These are phyloP conservation scores for Mycena sanguinolenta DNA, from an alignment of 768 basidiomycete species.

Conservation along the genomic window DNA sequence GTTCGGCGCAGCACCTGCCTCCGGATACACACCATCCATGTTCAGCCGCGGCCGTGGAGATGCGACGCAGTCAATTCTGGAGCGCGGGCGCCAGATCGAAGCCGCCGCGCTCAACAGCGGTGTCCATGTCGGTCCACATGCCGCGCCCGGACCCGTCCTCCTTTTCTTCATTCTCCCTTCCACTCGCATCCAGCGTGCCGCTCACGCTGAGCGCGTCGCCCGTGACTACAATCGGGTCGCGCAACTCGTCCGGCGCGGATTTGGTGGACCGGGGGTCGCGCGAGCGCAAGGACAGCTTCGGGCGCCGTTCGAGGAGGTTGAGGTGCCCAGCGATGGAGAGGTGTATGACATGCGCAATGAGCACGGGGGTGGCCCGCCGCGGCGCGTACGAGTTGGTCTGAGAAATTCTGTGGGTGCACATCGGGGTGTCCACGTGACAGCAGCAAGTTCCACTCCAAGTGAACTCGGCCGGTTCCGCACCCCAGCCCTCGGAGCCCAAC, in stretches of 20 bases:
- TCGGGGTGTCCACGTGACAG: slow-evolving; percentile 64
- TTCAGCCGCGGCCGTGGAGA: slow-evolving; percentile 20
- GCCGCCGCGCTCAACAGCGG: slow-evolving; percentile 54
- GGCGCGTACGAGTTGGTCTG: slow-evolving; percentile 52
- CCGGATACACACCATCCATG: slow-evolving; percentile 39
- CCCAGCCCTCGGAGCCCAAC: slow-evolving; percentile 27
- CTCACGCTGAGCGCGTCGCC: slow-evolving; percentile 38
- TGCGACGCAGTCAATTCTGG: slow-evolving; percentile 51
- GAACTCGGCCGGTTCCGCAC: slow-evolving; percentile 28
- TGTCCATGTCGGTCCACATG: slow-evolving; percentile 33
- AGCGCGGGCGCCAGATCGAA: slow-evolving; percentile 66
- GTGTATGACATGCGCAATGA: slow-evolving; percentile 61
- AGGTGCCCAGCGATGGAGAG: slow-evolving; percentile 79
- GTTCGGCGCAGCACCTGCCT: neutral
- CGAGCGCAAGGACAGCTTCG: slow-evolving; percentile 56
- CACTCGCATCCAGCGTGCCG: slow-evolving; percentile 40
- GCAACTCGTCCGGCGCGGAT: slow-evolving; percentile 50
- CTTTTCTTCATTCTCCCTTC: slow-evolving; percentile 48
- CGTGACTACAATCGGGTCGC: slow-evolving; percentile 48
- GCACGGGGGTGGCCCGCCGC: slow-evolving; percentile 39
- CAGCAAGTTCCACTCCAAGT: slow-evolving; percentile 44
- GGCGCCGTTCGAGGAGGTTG: slow-evolving; percentile 69
- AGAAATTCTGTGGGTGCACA: slow-evolving; percentile 80
- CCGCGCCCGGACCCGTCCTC: slow-evolving; percentile 16
- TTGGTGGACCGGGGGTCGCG: slow-evolving; percentile 44